Percentiles rank a stretch among this genome's conserved stretches.
Evolutionary conservation across 73 alveolate species (phyloP).

Genomic region (Blepharisma stoltei): DNA sequence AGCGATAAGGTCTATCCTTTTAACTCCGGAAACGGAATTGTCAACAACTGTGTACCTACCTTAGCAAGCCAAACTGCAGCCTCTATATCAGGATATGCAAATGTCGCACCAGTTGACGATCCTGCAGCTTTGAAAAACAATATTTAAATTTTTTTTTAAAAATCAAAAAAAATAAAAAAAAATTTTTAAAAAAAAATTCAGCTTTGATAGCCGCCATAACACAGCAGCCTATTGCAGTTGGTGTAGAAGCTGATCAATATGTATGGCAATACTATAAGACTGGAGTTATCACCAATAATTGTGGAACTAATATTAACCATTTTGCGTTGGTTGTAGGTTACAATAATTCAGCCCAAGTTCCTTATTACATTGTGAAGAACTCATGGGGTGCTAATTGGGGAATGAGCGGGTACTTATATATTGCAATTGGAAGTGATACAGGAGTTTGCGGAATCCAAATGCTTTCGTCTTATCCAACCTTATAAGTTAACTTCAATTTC

Average conservation of each 20-base stretch:
- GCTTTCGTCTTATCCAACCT: no score
- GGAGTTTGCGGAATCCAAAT: no score
- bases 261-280: conserved; percentile 33
- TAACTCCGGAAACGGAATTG: not conserved
- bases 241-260: conserved; percentile 42
- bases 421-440: conserved; percentile 4
- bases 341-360: conserved; percentile 41
- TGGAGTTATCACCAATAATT: conserved; percentile 45
- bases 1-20: conserved; percentile 56
- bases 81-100: not conserved
- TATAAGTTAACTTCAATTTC: no score
- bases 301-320: conserved; percentile 73
- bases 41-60: not conserved
- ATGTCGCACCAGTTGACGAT: conserved; percentile 42
- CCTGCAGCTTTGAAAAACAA: no score
- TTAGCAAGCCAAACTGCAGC: not conserved
- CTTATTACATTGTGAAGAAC: conserved; percentile 74
- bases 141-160: no score
- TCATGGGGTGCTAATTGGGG: conserved; percentile 93
- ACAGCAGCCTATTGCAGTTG: conserved; percentile 61
- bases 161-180: no score
- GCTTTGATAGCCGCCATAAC: conserved; percentile 45
- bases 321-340: conserved; percentile 91
- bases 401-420: conserved; percentile 69
- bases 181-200: no score